phyloP scores from a whole-genome alignment of 345 rosid genomes.

The Camelina sativa region DNA sequence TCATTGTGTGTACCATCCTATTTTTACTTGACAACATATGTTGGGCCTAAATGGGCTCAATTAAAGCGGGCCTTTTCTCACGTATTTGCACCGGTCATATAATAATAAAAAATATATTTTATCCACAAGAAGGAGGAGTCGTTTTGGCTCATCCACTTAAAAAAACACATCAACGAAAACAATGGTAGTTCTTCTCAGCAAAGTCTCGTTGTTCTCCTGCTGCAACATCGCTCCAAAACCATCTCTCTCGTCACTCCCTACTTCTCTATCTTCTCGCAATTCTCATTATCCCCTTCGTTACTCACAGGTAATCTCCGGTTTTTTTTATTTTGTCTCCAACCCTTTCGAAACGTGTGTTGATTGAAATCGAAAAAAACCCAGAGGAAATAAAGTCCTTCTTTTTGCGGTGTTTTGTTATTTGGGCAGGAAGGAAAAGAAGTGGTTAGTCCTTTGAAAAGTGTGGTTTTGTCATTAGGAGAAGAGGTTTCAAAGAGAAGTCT shows the following conservation, averaged over 20 bases:
- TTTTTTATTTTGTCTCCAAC: background rate
- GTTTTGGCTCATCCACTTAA: constrained; percentile 30
- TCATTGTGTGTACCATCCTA: constrained; percentile 31
- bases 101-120: background rate
- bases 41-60: constrained; percentile 1
- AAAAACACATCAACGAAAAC: background rate
- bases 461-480: constrained; percentile 46
- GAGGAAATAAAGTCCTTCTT: background rate
- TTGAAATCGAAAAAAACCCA: background rate
- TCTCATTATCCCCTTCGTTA: constrained; percentile 29
- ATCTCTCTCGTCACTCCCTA: constrained; percentile 34
- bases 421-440: constrained; percentile 35
- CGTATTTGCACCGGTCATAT: background rate
- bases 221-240: constrained; percentile 47
- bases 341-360: background rate
- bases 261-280: constrained; percentile 28
- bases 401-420: background rate
- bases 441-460: constrained; percentile 32
- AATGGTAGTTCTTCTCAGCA: constrained; percentile 63
- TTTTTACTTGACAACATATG: background rate
- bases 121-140: constrained; percentile 29
- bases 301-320: constrained; percentile 37
- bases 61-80: constrained; percentile 11
- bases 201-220: constrained; percentile 49
- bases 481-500: constrained; percentile 55